A percentile compares a stretch with the other conserved stretches of the same genome.
phyloP scores from a whole-genome alignment of 805 yeast genomes.

The Lachancea mirantina region DNA sequence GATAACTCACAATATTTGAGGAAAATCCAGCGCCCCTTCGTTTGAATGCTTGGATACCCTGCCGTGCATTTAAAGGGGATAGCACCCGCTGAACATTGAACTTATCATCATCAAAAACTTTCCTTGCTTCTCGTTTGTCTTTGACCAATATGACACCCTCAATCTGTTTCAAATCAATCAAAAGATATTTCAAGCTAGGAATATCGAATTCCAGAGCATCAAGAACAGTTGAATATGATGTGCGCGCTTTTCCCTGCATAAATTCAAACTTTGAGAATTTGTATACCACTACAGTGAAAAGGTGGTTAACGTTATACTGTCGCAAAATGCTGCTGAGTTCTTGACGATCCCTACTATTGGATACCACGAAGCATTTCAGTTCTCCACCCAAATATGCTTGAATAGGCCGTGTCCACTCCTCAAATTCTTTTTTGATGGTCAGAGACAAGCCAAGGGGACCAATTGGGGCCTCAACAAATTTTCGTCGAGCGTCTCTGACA shows the following conservation, averaged over 20 bases:
- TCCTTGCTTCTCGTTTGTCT: conserved; percentile 46
- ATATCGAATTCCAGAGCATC: conserved; percentile 55
- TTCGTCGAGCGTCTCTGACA: conserved; percentile 30
- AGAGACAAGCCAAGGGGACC: conserved; percentile 76
- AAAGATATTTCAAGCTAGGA: conserved; percentile 47
- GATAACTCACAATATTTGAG: conserved; percentile 48
- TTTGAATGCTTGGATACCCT: conserved; percentile 41
- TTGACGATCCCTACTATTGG: conserved; percentile 51
- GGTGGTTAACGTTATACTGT: conserved; percentile 29
- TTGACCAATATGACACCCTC: conserved; percentile 53
- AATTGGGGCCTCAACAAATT: conserved; percentile 47
- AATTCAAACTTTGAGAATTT: conserved; percentile 39
- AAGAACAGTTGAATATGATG: conserved; percentile 40
- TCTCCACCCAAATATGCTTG: conserved; percentile 47
- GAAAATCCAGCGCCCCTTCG: conserved; percentile 38
- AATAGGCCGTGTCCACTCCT: conserved; percentile 51
- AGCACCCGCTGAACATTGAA: conserved; percentile 38
- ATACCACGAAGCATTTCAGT: conserved; percentile 61
- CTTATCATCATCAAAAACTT: conserved; percentile 30
- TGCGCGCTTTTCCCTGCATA: conserved; percentile 37
- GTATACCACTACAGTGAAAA: conserved; percentile 43
- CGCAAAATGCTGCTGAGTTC: conserved; percentile 33
- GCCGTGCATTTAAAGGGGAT: conserved; percentile 35
- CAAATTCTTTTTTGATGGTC: conserved; percentile 46
- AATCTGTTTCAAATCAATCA: conserved; percentile 56